phyloP scores from a whole-genome alignment of 192 early-diverging fungal genomes.

The Nowakowskiella sp. region DNA sequence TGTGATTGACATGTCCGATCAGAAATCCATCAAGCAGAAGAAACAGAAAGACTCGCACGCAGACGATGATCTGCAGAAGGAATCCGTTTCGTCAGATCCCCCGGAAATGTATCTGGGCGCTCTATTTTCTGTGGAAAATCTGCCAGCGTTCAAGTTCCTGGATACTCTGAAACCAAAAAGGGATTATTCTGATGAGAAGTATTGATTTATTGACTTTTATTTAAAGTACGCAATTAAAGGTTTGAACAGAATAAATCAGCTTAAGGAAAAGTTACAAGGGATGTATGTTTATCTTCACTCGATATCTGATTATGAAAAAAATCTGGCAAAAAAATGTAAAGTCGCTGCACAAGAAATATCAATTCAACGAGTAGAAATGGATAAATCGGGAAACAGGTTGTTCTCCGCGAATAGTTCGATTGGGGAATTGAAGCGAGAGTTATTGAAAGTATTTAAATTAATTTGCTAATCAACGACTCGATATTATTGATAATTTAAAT shows the following conservation, averaged over 20 bases:
- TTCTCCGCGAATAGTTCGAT: slow-evolving; percentile 49
- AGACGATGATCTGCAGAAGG: no score
- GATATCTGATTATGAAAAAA: slow-evolving; percentile 41
- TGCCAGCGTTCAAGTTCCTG: background rate
- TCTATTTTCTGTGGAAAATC: background rate
- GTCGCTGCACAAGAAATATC: slow-evolving; percentile 34
- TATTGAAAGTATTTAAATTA: slow-evolving; percentile 34
- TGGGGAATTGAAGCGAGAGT: slow-evolving; percentile 52
- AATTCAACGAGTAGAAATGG: slow-evolving; percentile 48
- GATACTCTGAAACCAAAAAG: background rate
- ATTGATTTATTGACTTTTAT: no score
- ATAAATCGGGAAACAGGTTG: slow-evolving; percentile 34
- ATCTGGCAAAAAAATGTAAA: slow-evolving; percentile 36
- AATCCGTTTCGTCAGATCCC: no score
- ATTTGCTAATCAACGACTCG: background rate
- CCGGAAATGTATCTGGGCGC: background rate
- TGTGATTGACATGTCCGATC: no score
- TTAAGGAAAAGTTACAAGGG: slow-evolving; percentile 30
- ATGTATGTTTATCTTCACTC: slow-evolving; percentile 34
- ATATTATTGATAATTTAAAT: slow-evolving; percentile 7
- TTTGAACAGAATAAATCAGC: slow-evolving; percentile 23
- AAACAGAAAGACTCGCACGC: no score
- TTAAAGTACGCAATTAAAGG: no score
- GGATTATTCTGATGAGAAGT: background rate
- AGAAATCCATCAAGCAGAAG: no score